phyloP scores from a whole-genome alignment of 2,329 filamentous ascomycete genomes.

The Alternaria panax region DNA sequence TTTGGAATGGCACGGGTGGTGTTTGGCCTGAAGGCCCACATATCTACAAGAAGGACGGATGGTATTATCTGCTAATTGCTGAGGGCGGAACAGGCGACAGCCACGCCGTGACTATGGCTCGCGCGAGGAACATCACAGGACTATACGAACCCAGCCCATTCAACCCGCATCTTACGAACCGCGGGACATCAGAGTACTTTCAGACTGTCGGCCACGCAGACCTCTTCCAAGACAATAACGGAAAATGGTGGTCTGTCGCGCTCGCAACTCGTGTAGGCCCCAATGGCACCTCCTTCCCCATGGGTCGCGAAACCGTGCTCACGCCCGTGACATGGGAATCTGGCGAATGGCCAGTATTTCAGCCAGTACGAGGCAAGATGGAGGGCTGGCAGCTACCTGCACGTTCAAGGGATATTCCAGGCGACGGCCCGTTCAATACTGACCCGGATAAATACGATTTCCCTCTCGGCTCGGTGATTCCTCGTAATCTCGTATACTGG shows the following conservation, averaged over 20 bases:
- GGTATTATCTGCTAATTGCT: slow-evolving; percentile 43
- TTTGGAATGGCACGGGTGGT: slow-evolving; percentile 28
- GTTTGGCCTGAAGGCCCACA: slow-evolving; percentile 47
- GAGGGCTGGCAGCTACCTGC: slow-evolving; percentile 51
- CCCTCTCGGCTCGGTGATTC: slow-evolving; percentile 52
- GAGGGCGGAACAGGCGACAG: slow-evolving; percentile 47
- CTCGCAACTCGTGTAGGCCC: slow-evolving; percentile 34
- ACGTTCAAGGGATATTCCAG: slow-evolving; percentile 43
- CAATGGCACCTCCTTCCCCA: slow-evolving; percentile 25
- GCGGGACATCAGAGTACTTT: slow-evolving; percentile 46
- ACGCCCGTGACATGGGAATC: slow-evolving; percentile 34
- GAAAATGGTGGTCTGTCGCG: slow-evolving; percentile 36
- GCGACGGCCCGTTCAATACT: slow-evolving; percentile 49
- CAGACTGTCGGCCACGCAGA: slow-evolving; percentile 42
- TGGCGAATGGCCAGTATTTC: slow-evolving; percentile 56
- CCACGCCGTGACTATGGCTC: slow-evolving; percentile 47
- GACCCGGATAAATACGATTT: slow-evolving; percentile 59
- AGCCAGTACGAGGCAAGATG: slow-evolving; percentile 54
- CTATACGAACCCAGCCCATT: slow-evolving; percentile 42
- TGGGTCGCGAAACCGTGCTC: slow-evolving; percentile 40
- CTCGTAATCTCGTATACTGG: slow-evolving; percentile 63
- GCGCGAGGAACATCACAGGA: slow-evolving; percentile 43
- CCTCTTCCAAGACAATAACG: slow-evolving; percentile 34
- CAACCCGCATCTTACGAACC: slow-evolving; percentile 47
- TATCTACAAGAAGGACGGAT: slow-evolving; percentile 46